Evolutionary conservation across 805 yeast species (phyloP), one percentile per base, ranked within the genome.

Genomic region (Suhomyces kilbournensis): DNA sequence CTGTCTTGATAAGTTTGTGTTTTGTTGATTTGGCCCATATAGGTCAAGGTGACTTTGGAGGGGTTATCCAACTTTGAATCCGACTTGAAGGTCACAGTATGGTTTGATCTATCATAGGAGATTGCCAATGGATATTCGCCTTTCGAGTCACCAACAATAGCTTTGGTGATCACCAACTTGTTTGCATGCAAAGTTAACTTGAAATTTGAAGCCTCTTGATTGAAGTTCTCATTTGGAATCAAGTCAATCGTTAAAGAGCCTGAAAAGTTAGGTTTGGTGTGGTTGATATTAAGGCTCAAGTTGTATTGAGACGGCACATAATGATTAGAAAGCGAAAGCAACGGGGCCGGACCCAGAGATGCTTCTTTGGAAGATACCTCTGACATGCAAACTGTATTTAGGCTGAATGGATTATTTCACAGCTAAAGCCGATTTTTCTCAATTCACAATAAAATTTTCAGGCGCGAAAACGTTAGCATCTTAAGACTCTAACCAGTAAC

Each of bases 1-100:
- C 60, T 62, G 56, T 86, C 90, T 34, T 72, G 68, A 59, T 70
- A 81, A 0, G 88, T 80, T 53, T 76, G 71, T 47, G 81, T 77
- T 14, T 74, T 63, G 51, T 76, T 76, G 40, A 84, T 66, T 51
- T 77, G 78, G 1, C 86, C 90, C 53, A 82, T 60, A 53, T 77
- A 85, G 9, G 63, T 61, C 32, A 83, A 52, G 32, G 48, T 44
- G 34, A 71, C 52, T 6, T 51, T 20, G 17, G 53, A 54, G 17
- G 53, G 53, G 46, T 39, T 44, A 14, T 49, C 55, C 35, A 50
- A 19, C 15, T 49, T 40, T 19, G 26, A 57, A 4, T 69, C 60
- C 2, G 61, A 56, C 3, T 67, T 58, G 32, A 75, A 67, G 2
- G 55, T 50, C 2, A 76, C 70, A 2, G 63, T 60, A 49, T 77